phyloP scores from a whole-genome alignment of 129 eudicot species.

The Escallonia rubra region DNA sequence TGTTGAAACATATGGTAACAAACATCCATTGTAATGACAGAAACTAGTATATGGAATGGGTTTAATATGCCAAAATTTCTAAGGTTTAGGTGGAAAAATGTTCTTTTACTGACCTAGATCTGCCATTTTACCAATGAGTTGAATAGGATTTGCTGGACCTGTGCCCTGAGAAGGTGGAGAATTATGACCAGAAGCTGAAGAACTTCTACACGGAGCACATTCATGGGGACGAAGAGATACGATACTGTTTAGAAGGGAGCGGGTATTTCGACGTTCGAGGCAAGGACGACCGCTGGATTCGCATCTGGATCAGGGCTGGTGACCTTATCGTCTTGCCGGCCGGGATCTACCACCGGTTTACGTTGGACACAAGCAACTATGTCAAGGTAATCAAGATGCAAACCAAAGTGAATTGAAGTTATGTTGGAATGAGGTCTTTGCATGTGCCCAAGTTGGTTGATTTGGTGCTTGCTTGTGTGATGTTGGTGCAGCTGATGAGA shows the following conservation, averaged over 20 bases:
- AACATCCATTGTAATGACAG: no score
- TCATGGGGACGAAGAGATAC: constrained; percentile 89
- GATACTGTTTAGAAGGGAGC: constrained; percentile 88
- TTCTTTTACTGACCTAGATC: no score
- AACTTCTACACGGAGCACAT: constrained; percentile 86
- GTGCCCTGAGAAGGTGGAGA: constrained; percentile 92
- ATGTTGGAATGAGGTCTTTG: not conserved
- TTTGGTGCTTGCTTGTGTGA: not conserved
- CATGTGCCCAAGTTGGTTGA: no score
- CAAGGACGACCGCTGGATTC: constrained; percentile 82
- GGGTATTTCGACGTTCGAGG: constrained; percentile 94
- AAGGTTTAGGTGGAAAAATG: no score
- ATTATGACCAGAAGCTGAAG: constrained; percentile 86
- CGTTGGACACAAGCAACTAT: constrained; percentile 81
- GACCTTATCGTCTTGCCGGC: constrained; percentile 85
- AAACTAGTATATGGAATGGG: no score
- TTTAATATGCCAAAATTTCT: no score
- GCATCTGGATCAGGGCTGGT: constrained; percentile 79
- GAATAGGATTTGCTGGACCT: constrained; percentile 81
- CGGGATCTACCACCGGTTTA: constrained; percentile 91
- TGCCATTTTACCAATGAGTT: not conserved
- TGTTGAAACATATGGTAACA: no score
- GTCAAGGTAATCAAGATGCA: constrained; percentile 49
- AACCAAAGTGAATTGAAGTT: not conserved
- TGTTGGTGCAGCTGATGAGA: constrained; percentile 73